Base-by-base conservation (phyloP, 2,329 filamentous ascomycete genomes). In the Diplodia mutila region DNA sequence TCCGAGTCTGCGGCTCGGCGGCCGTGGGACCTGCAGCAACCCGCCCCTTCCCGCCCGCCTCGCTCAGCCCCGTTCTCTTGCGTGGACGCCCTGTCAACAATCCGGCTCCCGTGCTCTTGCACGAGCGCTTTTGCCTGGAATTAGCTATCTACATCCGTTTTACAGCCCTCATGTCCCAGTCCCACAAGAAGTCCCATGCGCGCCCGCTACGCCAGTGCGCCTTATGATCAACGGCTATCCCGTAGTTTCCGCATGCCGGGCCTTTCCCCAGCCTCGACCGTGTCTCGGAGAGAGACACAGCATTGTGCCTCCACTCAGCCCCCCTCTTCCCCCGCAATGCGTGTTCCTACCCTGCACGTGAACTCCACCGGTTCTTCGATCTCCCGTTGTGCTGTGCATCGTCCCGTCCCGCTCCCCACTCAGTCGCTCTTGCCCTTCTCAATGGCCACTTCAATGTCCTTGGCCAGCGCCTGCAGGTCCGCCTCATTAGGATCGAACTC, bases 401-500 rank as follows among this genome's bases (percentile, higher is more conserved):
- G 42, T 42, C 42, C 42, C 25, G 18, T 12, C 23, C 16, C 18
- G 18, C 25, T 34, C 37, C 27, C 42, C 42, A 46, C 23, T 54
- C 25, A 67, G 27, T 67, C 65, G 55, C 65, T 67, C 66, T 67
- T 67, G 25, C 66, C 64, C 63, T 68, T 89, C 86, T 79, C 86
- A 70, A 84, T 78, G 76, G 81, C 83, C 75, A 80, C 84, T 70
- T 81, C 82, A 54, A 84, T 82, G 69, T 86, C 79, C 29, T 71
- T 72, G 70, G 73, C 76, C 73, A 81, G 55, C 42, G 69, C 69
- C 77, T 71, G 77, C 72, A 73, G 70, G 72, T 82, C 80, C 65
- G 75, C 73, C 71, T 81, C 81, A 55, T 76, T 88, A 14, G 90
- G 91, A 82, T 97, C 93, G 77, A 94, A 89, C 83, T 97, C 94